phyloP scores from a whole-genome alignment of 345 rosid genomes.

The Euphorbia tirucalli region DNA sequence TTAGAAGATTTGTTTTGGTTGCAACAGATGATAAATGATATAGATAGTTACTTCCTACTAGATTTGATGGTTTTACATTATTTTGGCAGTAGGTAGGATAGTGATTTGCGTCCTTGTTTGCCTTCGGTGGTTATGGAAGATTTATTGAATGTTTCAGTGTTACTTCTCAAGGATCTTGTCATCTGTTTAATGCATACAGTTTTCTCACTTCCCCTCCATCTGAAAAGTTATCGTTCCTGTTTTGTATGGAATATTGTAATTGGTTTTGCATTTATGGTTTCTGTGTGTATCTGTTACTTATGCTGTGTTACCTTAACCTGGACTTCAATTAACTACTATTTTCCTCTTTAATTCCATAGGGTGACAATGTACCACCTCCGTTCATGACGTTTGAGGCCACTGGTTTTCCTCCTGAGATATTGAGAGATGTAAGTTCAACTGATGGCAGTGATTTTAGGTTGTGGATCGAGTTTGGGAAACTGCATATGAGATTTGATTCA shows the following conservation, averaged over 20 bases:
- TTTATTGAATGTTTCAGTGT: not conserved
- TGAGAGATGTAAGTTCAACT: slow-evolving; percentile 70
- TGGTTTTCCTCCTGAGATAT: slow-evolving; percentile 88
- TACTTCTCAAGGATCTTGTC: not conserved
- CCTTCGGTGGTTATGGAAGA: not conserved
- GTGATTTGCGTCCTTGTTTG: not conserved
- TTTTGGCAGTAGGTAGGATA: not conserved
- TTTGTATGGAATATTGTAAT: not conserved
- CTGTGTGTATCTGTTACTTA: slow-evolving; percentile 9
- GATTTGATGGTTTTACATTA: not conserved
- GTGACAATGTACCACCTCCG: slow-evolving; percentile 89
- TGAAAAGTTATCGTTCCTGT: not conserved
- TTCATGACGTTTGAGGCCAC: slow-evolving; percentile 88
- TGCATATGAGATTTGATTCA: slow-evolving; percentile 22
- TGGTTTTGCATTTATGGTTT: not conserved
- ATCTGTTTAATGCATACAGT: not conserved
- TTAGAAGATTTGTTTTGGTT: not conserved
- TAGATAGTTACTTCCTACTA: not conserved
- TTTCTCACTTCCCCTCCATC: not conserved
- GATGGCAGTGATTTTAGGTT: slow-evolving; percentile 18
- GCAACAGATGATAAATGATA: not conserved
- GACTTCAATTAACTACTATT: slow-evolving; percentile 12
- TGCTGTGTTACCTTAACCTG: slow-evolving; percentile 10
- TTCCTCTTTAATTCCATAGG: slow-evolving; percentile 46
- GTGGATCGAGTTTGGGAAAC: slow-evolving; percentile 26